Evolutionary conservation across 1,139 yeast species (phyloP).

Genomic region (Diutina siamensis): DNA sequence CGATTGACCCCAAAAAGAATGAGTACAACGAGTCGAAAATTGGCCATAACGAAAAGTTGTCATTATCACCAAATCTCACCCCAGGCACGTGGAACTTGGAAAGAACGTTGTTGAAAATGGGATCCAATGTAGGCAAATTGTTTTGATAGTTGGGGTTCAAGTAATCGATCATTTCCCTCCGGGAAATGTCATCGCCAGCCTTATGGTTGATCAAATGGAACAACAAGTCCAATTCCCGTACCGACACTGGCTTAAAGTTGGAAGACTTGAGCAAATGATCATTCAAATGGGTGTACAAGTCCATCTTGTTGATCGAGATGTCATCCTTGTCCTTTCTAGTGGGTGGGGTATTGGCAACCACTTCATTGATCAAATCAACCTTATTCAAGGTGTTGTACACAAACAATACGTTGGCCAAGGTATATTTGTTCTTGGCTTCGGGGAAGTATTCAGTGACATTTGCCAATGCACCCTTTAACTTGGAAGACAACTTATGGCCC

Average conservation of each 20-base stretch:
- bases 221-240: constrained; percentile 33
- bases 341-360: constrained; percentile 47
- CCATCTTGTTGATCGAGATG: constrained; percentile 30
- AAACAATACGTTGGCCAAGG: constrained; percentile 33
- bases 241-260: constrained; percentile 37
- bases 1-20: constrained; percentile 82
- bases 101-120: constrained; percentile 23
- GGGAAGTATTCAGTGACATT: constrained; percentile 27
- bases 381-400: constrained; percentile 33
- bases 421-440: constrained; percentile 17
- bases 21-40: constrained; percentile 82
- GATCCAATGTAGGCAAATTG: constrained; percentile 22
- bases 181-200: constrained; percentile 34
- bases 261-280: constrained; percentile 42
- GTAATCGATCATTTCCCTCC: constrained; percentile 40
- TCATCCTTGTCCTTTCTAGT: constrained; percentile 32
- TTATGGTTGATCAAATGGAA: constrained; percentile 34
- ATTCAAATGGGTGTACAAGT: constrained; percentile 35
- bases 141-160: constrained; percentile 36
- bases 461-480: constrained; percentile 25
- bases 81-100: constrained; percentile 20
- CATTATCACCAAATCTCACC: constrained; percentile 22
- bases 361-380: constrained; percentile 44
- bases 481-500: constrained; percentile 29
- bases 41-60: constrained; percentile 38